phyloP scores from a whole-genome alignment of 2,329 filamentous ascomycete genomes.

The Metarhizium robertsii region DNA sequence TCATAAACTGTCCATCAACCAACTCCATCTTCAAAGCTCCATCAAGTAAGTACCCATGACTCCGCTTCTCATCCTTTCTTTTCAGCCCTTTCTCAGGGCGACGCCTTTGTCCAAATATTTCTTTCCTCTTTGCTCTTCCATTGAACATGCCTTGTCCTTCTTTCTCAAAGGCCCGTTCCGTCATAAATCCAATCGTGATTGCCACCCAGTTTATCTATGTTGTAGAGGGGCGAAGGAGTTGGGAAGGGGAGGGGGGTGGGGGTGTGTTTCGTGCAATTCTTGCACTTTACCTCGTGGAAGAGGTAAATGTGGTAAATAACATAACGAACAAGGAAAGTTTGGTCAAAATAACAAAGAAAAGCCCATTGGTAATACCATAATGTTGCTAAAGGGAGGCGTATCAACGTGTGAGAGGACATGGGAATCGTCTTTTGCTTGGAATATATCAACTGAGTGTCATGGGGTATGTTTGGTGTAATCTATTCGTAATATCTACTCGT shows the following conservation, averaged over 20 bases:
- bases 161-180: conserved; percentile 3
- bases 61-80: conserved; percentile 8
- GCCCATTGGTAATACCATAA: background rate
- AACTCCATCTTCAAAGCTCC: conserved; percentile 5
- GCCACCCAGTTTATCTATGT: conserved; percentile 5
- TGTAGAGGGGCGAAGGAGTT: conserved; percentile 1
- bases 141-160: background rate
- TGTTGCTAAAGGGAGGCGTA: background rate
- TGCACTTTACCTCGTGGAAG: background rate
- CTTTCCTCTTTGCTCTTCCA: background rate
- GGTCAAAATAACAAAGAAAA: background rate
- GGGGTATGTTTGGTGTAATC: conserved; percentile 7
- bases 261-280: background rate
- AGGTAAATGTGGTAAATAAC: background rate
- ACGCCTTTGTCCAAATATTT: background rate
- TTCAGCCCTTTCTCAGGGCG: conserved; percentile 1
- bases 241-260: too few species aligned
- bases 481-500: conserved; percentile 7
- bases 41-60: background rate
- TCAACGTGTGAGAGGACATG: conserved; percentile 5
- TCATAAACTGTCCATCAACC: conserved; percentile 17
- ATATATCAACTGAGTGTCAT: background rate
- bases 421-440: background rate
- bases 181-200: conserved; percentile 13
- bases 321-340: background rate